Base-by-base conservation (phyloP, 768 basidiomycete genomes). In the Tulasnella sp. region DNA sequence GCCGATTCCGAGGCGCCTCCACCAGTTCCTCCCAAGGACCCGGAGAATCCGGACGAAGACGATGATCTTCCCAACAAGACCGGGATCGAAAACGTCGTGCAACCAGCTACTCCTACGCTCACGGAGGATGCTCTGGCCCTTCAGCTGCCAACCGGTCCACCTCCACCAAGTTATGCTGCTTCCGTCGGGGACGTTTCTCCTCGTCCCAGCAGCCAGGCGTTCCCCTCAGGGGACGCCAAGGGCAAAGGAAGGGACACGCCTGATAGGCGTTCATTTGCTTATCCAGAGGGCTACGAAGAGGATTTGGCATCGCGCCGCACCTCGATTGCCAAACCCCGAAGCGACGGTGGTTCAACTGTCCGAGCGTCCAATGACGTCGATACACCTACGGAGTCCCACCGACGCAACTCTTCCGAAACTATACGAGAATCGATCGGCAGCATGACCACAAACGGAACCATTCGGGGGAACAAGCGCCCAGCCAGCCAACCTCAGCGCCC, bases 361-460 rank as follows among this genome's bases (percentile, higher is more conserved):
- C 35, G 77, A 70, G 32, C 35, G 4, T 55, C 79, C 67, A 78
- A 71, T 5, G 77, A 46, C 23, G 48, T 51, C 16, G 76, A 3
- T 16, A 67, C 35, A 2, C 29, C 46, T 26, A 44, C 44, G 32
- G 69, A 39, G n/a, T 32, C 69, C 55, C 35, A 72, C 42, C 39
- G 70, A 35, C 69, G 86, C 80, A 84, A 82, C 79, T 85, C 85
- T 0, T 80, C 83, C 5, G 86, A 86, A 73, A 84, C 82, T 0
- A 84, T 85, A 79, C 46, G 81, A 80, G 74, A 84, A 82, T 70
- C 83, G 42, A 80, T 83, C 44, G 81, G 83, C 76, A 78, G 40
- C 40, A 7, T 32, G 29, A 20, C 42, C 3, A 23, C 77, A 32
- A 13, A 72, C 23, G 32, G 51, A 10, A 57, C 69, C 23, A n/a